A percentile compares a stretch with the other conserved stretches of the same genome.
These are phyloP conservation scores for Ceratocystis eucalypticola DNA, from an alignment of 2,329 filamentous ascomycete species.

Conservation along the genomic window DNA sequence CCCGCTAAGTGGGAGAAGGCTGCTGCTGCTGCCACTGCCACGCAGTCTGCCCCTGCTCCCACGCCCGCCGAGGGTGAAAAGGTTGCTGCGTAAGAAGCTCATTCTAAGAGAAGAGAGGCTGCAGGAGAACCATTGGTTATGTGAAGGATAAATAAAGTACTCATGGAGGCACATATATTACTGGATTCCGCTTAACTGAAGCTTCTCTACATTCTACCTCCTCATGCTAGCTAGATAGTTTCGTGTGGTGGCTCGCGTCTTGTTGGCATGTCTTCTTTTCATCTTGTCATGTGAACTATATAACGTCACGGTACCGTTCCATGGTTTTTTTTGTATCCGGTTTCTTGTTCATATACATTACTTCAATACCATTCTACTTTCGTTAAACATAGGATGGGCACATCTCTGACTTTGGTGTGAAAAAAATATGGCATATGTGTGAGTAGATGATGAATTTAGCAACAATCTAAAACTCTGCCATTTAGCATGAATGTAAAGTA, in stretches of 20 bases:
- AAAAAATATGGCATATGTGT: not conserved
- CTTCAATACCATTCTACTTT: not conserved
- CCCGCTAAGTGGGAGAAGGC: conserved; percentile 47
- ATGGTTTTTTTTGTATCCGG: not conserved
- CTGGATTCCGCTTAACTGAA: not conserved
- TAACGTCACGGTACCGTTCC: not conserved
- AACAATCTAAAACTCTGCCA: not conserved
- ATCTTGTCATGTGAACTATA: not conserved
- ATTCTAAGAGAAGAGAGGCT: not conserved
- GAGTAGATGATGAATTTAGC: not conserved
- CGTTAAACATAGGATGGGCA: not conserved
- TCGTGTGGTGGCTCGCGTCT: not conserved
- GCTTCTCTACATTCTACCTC: not conserved
- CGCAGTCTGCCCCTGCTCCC: conserved; percentile 25
- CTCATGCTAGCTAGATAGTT: not conserved
- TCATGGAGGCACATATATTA: conserved; percentile 15
- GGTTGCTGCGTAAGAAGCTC: conserved; percentile 27
- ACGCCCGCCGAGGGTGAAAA: conserved; percentile 27
- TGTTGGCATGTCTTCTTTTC: not conserved
- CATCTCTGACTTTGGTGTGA: not conserved
- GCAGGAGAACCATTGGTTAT: conserved; percentile 16
- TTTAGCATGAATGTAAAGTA: not conserved
- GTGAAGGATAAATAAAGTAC: conserved; percentile 19
- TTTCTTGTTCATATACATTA: not conserved
- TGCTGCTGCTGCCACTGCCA: conserved; percentile 20